Evolutionary conservation across 257 asterid species (phyloP).

Genomic region (Solanum chaucha): DNA sequence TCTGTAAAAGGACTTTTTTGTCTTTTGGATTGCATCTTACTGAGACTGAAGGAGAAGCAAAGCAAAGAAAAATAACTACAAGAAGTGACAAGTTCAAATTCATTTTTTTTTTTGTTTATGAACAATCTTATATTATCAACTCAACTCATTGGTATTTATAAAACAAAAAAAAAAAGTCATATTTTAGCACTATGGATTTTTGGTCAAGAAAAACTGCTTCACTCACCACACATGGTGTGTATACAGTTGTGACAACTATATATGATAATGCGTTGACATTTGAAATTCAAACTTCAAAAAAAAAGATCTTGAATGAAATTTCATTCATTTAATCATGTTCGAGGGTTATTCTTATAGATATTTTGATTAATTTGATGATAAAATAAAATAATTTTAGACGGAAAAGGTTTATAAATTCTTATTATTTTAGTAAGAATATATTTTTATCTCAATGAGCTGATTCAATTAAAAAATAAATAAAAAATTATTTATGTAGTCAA

Average conservation of each 20-base stretch:
- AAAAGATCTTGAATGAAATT: background rate
- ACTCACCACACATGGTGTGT: background rate
- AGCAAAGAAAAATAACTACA: background rate
- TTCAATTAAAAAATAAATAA: no score
- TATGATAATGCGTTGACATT: background rate
- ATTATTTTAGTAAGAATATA: no score
- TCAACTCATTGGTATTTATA: background rate
- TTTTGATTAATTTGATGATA: accelerated
- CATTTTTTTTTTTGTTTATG: background rate
- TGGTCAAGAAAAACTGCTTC: background rate
- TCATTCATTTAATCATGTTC: no score
- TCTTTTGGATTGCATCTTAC: slow-evolving; percentile 48
- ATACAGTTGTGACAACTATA: background rate
- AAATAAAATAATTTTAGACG: no score
- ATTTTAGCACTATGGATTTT: background rate
- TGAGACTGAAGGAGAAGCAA: background rate
- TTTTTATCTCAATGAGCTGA: no score
- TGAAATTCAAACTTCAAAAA: background rate
- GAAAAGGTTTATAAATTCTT: accelerated
- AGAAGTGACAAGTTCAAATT: background rate
- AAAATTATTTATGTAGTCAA: no score
- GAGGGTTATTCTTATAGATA: background rate
- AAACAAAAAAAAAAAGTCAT: no score
- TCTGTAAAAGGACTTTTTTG: slow-evolving; percentile 37
- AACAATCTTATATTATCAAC: background rate